These are phyloP conservation scores for Bruguiera sexangula DNA, from an alignment of 345 rosid species.

Conservation along the genomic window DNA sequence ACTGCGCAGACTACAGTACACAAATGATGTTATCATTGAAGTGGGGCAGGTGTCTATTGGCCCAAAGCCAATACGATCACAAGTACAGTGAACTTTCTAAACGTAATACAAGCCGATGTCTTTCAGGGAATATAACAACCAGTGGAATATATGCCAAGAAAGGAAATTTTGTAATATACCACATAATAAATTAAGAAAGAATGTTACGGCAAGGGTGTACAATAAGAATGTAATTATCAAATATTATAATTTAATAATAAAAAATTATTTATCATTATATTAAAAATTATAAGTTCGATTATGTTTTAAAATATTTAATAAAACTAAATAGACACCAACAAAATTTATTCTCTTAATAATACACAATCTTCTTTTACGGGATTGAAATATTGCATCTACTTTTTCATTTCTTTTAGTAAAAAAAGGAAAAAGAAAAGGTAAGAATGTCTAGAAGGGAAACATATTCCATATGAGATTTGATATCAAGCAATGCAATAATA, in stretches of 20 bases:
- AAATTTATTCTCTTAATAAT: too few relatives aligned
- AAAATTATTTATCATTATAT: too few relatives aligned
- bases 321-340: too few relatives aligned
- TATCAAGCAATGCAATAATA: slow-evolving; percentile 20
- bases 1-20: not conserved
- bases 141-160: slow-evolving; percentile 32
- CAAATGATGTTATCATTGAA: not conserved
- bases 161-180: not conserved
- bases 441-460: slow-evolving; percentile 4
- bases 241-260: too few relatives aligned
- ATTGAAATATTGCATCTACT: too few relatives aligned
- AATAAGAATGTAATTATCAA: too few relatives aligned
- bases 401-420: not conserved
- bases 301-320: too few relatives aligned
- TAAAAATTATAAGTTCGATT: too few relatives aligned
- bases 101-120: not conserved
- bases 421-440: not conserved
- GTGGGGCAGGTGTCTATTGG: slow-evolving; percentile 27
- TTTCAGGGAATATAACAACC: slow-evolving; percentile 13
- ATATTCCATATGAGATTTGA: slow-evolving; percentile 10
- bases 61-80: slow-evolving; percentile 7
- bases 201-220: not conserved
- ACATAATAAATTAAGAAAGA: not conserved
- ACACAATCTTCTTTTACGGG: too few relatives aligned
- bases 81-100: slow-evolving; percentile 15